Evolutionary conservation across 768 basidiomycete species (phyloP).

Genomic region (Mycena vulgaris): DNA sequence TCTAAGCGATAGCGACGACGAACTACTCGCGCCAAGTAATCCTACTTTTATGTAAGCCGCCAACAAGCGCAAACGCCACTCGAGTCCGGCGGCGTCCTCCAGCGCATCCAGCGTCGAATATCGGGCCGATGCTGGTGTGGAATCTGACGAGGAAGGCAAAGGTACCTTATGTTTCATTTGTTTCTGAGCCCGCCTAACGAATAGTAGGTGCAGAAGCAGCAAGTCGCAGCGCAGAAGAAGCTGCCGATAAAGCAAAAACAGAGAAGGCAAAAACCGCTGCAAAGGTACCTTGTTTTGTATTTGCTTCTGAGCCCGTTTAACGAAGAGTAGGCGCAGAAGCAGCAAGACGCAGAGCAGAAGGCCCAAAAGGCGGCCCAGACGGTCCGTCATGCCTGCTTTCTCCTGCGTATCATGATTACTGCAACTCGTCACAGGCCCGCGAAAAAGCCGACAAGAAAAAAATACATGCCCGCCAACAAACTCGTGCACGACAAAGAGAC

Average conservation of each 20-base stretch:
- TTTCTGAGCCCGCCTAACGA: not conserved
- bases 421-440: conserved; percentile 1
- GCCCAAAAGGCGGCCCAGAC: not conserved
- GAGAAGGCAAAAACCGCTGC: too few species aligned
- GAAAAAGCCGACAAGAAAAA: conserved; percentile 18
- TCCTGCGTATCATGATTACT: not conserved
- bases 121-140: too few species aligned
- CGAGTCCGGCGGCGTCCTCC: not conserved
- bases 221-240: conserved; percentile 22
- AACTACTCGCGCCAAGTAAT: conserved; percentile 5
- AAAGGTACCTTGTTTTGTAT: too few species aligned
- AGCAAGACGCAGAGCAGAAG: too few species aligned
- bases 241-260: too few species aligned
- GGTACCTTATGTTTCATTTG: too few species aligned
- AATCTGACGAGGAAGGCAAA: not conserved
- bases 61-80: not conserved
- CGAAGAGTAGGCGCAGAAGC: too few species aligned
- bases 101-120: too few species aligned
- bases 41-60: not conserved
- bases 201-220: conserved; percentile 14
- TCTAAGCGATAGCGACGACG: conserved; percentile 27
- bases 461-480: conserved; percentile 29
- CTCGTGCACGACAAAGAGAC: conserved; percentile 34
- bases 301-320: too few species aligned
- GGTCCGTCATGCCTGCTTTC: not conserved